Evolutionary conservation across 106 monocot species (phyloP).

Genomic region (Chionographis japonica): DNA sequence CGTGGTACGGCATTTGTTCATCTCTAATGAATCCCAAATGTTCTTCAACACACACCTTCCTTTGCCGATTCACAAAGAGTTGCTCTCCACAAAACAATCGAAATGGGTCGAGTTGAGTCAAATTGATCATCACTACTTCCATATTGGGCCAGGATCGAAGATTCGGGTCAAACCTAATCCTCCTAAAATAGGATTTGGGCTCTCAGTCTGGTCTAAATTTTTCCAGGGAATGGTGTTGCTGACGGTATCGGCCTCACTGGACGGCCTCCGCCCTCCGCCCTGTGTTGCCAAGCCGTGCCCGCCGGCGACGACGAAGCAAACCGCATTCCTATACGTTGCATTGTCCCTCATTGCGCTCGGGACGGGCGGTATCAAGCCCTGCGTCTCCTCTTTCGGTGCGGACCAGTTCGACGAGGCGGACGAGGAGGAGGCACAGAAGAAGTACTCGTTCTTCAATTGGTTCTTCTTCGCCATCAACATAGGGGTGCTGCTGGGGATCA

Average conservation of each 20-base stretch:
- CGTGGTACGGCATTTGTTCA: conserved; percentile 2
- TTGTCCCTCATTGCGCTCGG: conserved; percentile 43
- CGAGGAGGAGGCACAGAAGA: conserved; percentile 21
- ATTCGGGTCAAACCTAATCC: too few species aligned
- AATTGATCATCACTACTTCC: too few species aligned
- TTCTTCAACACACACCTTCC: too few species aligned
- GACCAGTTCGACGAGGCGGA: conserved; percentile 56
- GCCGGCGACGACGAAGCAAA: conserved; percentile 18
- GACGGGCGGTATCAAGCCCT: conserved; percentile 58
- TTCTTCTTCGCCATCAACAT: conserved; percentile 53
- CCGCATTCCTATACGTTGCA: conserved; percentile 21
- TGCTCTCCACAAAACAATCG: too few species aligned
- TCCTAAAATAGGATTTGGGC: too few species aligned
- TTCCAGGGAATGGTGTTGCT: conserved; percentile 44
- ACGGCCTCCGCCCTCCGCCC: conserved; percentile 24
- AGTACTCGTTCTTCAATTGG: conserved; percentile 67
- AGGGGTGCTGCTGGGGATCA: conserved; percentile 31
- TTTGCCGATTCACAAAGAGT: too few species aligned
- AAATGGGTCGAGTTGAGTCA: too few species aligned
- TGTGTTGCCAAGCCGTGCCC: neutral
- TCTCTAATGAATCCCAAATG: neutral
- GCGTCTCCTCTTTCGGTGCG: conserved; percentile 51
- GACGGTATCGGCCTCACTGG: conserved; percentile 26
- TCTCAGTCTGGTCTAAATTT: too few species aligned
- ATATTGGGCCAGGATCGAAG: too few species aligned